Conservation (phyloP, 2,329 filamentous ascomycete genomes). For the Apiospora marii region DNA sequence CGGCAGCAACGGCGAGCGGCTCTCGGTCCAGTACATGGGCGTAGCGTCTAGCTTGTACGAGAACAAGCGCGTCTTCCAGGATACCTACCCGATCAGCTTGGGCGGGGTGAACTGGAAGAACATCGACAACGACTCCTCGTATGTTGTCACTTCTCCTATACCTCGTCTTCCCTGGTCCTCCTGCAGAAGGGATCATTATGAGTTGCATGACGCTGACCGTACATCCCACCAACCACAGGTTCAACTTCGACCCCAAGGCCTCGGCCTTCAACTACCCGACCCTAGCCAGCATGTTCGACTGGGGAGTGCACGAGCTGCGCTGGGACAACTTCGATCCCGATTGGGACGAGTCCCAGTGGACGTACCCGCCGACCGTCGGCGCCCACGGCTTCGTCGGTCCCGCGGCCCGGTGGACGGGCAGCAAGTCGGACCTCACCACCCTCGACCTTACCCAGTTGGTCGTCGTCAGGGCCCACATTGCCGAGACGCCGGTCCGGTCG, state of each 20-base stretch:
- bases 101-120: neutral
- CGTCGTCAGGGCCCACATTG: neutral
- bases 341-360: conserved; percentile 23
- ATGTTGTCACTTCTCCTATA: too few relatives aligned
- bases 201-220: too few relatives aligned
- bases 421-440: neutral
- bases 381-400: conserved; percentile 9
- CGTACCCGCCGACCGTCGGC: conserved; percentile 24
- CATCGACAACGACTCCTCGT: neutral
- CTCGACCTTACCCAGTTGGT: neutral
- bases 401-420: neutral
- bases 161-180: too few relatives aligned
- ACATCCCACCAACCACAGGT: neutral
- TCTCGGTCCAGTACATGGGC: conserved; percentile 51
- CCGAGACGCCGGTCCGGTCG: neutral
- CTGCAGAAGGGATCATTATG: too few relatives aligned
- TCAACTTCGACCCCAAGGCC: conserved; percentile 17
- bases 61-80: conserved; percentile 14
- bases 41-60: neutral
- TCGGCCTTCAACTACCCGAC: neutral
- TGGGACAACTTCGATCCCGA: conserved; percentile 22
- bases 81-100: neutral
- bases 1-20: conserved; percentile 49
- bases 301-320: conserved; percentile 25
- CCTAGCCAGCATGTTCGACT: conserved; percentile 17